Percentiles rank a stretch among this genome's conserved stretches.
These are phyloP conservation scores for Lenzites betulinus DNA, from an alignment of 768 basidiomycete species.

Conservation along the genomic window DNA sequence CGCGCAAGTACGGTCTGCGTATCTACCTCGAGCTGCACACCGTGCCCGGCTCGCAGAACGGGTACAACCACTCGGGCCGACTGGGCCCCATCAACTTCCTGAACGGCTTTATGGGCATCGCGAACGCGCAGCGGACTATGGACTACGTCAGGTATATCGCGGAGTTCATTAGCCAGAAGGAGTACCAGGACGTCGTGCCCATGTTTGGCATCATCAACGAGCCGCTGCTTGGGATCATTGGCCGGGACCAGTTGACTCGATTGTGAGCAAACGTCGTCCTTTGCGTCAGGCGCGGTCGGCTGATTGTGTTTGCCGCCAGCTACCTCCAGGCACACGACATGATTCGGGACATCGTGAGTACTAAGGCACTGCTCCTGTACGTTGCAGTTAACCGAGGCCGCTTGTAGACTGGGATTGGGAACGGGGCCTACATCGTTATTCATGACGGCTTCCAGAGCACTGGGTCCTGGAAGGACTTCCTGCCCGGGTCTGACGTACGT, in stretches of 20 bases:
- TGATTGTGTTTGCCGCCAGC: slow-evolving; percentile 36
- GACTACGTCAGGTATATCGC: slow-evolving; percentile 76
- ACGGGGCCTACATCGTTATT: slow-evolving; percentile 59
- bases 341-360: slow-evolving; percentile 76
- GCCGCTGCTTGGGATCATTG: slow-evolving; percentile 55
- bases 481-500: slow-evolving; percentile 39
- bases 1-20: slow-evolving; percentile 87
- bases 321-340: slow-evolving; percentile 61
- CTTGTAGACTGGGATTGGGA: slow-evolving; percentile 52
- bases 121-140: slow-evolving; percentile 82
- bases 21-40: slow-evolving; percentile 83
- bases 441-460: slow-evolving; percentile 60
- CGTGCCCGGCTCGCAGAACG: slow-evolving; percentile 81
- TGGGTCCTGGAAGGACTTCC: slow-evolving; percentile 43
- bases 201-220: slow-evolving; percentile 72
- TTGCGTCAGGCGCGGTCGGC: slow-evolving; percentile 8
- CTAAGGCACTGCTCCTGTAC: too few species aligned
- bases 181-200: slow-evolving; percentile 64
- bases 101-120: slow-evolving; percentile 80
- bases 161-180: slow-evolving; percentile 82
- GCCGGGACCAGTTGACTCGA: slow-evolving; percentile 52
- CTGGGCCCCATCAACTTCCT: slow-evolving; percentile 64
- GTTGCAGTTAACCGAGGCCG: too few species aligned
- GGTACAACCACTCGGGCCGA: slow-evolving; percentile 63
- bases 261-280: slow-evolving; percentile 50